Evolutionary conservation across 345 rosid genomes (phyloP).

Genomic region (Gossypium rotundifolium): DNA sequence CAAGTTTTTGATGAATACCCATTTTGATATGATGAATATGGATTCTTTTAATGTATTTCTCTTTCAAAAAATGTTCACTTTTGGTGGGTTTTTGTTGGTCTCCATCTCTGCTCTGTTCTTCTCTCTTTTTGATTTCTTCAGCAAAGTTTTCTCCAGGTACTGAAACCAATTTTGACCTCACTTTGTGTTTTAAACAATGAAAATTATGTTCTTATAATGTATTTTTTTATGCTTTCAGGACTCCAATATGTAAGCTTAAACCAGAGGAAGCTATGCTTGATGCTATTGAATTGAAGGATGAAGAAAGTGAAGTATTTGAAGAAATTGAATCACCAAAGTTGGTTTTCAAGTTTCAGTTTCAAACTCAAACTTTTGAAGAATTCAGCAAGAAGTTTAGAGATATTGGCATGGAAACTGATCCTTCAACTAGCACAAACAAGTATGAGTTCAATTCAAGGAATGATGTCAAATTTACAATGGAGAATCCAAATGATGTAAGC

Average conservation of each 20-base stretch:
- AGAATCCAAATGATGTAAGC: conserved; percentile 39
- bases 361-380: conserved; percentile 46
- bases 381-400: conserved; percentile 24
- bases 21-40: conserved; percentile 26
- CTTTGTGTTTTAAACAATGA: neutral
- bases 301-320: conserved; percentile 8
- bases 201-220: neutral
- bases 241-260: conserved; percentile 9
- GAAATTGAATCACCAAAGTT: conserved; percentile 38
- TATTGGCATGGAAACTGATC: conserved; percentile 13
- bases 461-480: conserved; percentile 30
- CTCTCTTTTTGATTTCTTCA: conserved; percentile 31
- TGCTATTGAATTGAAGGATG: conserved; percentile 7
- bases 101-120: conserved; percentile 37
- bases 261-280: conserved; percentile 12
- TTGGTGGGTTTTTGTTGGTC: conserved; percentile 36
- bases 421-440: conserved; percentile 31
- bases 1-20: conserved; percentile 17
- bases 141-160: conserved; percentile 38
- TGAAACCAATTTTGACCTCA: neutral
- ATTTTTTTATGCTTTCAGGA: conserved; percentile 15
- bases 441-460: conserved; percentile 29
- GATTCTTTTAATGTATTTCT: conserved; percentile 24
- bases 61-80: conserved; percentile 25
- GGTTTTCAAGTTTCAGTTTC: conserved; percentile 67